A percentile compares a stretch with the other conserved stretches of the same genome.
phyloP scores from a whole-genome alignment of 768 basidiomycete species.

The Crassisporium funariophilum region DNA sequence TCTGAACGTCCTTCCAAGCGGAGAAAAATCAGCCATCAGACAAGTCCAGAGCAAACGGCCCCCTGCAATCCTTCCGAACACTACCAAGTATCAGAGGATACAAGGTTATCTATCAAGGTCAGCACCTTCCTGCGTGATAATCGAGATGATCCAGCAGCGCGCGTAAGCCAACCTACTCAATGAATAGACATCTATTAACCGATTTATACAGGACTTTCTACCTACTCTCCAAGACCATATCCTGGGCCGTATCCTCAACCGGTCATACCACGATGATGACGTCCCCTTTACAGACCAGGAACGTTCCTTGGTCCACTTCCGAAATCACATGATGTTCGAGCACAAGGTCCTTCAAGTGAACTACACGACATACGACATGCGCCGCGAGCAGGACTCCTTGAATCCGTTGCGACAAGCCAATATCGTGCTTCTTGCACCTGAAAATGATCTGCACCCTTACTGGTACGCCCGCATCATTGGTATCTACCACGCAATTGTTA shows the following conservation, averaged over 20 bases:
- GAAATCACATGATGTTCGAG: constrained; percentile 18
- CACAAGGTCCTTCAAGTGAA: constrained; percentile 28
- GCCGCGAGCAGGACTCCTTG: constrained; percentile 41
- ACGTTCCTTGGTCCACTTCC: constrained; percentile 8
- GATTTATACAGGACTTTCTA: constrained; percentile 23
- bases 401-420: constrained; percentile 38
- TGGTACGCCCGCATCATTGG: constrained; percentile 35
- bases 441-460: constrained; percentile 27
- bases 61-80: constrained; percentile 9
- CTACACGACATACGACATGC: constrained; percentile 37
- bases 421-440: constrained; percentile 33
- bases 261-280: constrained; percentile 18
- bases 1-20: too few species aligned
- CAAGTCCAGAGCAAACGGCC: background rate
- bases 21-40: background rate
- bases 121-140: constrained; percentile 5
- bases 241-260: constrained; percentile 24
- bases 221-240: constrained; percentile 31
- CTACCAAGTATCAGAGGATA: constrained; percentile 11
- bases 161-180: constrained; percentile 22
- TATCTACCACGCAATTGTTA: constrained; percentile 19
- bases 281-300: constrained; percentile 9
- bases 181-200: background rate
- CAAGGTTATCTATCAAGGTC: background rate
- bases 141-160: constrained; percentile 24